These are phyloP conservation scores for Picea engelmannii DNA, from an alignment of 83 land plant genomes.

Conservation along the genomic window DNA sequence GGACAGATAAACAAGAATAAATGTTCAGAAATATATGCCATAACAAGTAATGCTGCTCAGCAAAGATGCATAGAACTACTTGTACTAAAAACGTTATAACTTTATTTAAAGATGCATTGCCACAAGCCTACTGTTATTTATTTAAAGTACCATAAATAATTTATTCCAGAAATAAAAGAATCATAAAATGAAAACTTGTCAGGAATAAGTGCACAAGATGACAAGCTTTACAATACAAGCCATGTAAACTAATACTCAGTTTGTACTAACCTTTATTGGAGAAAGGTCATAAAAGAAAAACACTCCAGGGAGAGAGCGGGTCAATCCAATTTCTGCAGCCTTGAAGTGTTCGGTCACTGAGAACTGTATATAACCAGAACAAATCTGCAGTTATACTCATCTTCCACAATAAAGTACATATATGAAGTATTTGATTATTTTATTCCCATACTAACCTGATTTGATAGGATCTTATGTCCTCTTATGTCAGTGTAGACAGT, in stretches of 20 bases:
- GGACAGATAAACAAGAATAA: too few relatives aligned
- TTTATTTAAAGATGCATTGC: too few relatives aligned
- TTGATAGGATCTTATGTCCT: conserved; percentile 77
- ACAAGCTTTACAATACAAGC: neutral
- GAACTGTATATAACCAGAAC: conserved; percentile 59
- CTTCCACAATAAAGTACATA: neutral
- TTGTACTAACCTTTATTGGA: conserved; percentile 79
- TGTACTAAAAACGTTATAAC: too few relatives aligned
- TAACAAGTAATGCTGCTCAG: too few relatives aligned
- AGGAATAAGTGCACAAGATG: neutral
- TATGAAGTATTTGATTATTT: neutral
- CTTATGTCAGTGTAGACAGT: conserved; percentile 86
- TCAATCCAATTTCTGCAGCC: conserved; percentile 48
- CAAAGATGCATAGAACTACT: too few relatives aligned
- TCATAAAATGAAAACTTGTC: neutral
- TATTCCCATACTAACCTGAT: conserved; percentile 61
- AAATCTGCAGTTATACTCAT: conserved; percentile 1
- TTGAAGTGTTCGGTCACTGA: conserved; percentile 95
- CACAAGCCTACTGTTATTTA: too few relatives aligned
- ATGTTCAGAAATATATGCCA: too few relatives aligned
- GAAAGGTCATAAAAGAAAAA: conserved; percentile 98
- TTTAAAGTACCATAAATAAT: too few relatives aligned
- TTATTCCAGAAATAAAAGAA: neutral
- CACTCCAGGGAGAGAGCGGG: conserved; percentile 87
- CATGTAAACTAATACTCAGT: neutral